Base-by-base conservation (phyloP, 1,139 yeast genomes). In the Arxiozyma slooffiae region DNA sequence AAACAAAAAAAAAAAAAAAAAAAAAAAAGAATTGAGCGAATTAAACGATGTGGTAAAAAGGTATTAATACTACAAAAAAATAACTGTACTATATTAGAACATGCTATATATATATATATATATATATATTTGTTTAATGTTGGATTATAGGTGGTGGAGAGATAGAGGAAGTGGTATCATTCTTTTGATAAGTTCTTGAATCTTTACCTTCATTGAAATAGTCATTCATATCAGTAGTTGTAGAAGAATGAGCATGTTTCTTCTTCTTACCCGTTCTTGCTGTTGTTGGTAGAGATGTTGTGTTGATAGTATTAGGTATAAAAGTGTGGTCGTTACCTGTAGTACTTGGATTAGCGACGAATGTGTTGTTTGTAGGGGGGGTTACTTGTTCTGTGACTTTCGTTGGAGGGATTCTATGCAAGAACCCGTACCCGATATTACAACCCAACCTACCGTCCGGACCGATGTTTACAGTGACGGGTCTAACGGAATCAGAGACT, bases 371-470 rank as follows among this genome's bases (percentile, higher is more conserved):
- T 8, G 36, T 30, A 7, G 36, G 4, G 11, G 36, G 11, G 36
- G 34, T 26, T 26, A 7, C 11, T 30, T 30, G 36, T 30, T 30
- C 36, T 4, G 14, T 14, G 3, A 38, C 37, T 45, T 46, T 47
- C 3, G 56, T 58, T 14, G 66, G 48, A n/a, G 96, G 96, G 18
- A 92, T 71, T 56, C 95, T 74, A 64, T 92, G 97, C 49, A 92
- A 71, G 51, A 85, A 73, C 0, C 97, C 97, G 62, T 89, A 90
- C 0, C 97, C 97, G 11, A 92, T 95, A 58, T 90, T 96, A 68
- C 97, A 90, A 1, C 98, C 98, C 43, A 92, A 71, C 38, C 89
- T 73, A 0, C 96, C 96, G 54, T 74, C 76, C 1, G 85, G 84
- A 22, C 84, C 84, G 2, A 90, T 88, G 50, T 79, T 73, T 22